Evolutionary conservation across 1,284 basidiomycete genomes (phyloP), one percentile per base, ranked within the genome.

Genomic region (Cystobasidium sp.): DNA sequence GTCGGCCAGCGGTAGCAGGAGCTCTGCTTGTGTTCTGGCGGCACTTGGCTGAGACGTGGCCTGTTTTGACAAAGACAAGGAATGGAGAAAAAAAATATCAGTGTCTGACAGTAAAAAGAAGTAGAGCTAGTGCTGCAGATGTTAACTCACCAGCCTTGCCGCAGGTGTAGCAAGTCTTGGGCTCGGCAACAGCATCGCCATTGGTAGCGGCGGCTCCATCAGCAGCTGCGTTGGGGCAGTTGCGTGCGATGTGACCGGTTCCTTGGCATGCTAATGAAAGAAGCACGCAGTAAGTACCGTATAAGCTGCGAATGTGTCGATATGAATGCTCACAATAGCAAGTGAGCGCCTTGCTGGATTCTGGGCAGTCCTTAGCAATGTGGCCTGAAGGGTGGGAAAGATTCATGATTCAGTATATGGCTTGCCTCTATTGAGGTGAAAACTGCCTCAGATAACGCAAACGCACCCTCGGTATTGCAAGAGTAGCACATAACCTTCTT

Each of bases 151-250:
- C 64, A 18, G 64, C 8, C 64, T 64, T 64, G 58, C 69, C 61
- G 61, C 69, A 71, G 41, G 69, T 71, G 52, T 71, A 71, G 69
- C 69, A 71, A 37, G 61, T 31, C 69, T 71, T 62, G 8, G 46
- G n/a, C 12, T 59, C 31, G 1, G 69, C 64, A 31, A 20, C 20
- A 18, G 31, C 51, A n/a, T 46, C 59, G 44, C 59, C 69, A 47
- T 58, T 44, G 12, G 18, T n/a, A 31, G 41, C 69, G 24, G 43
- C 20, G 20, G 53, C 46, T 7, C 43, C 55, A 16, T 51, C 58
- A 53, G 69, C 49, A 20, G 49, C 41, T 6, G 59, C 51, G 20
- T 52, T 70, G 14, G 69, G 69, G 61, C 69, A 71, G 49, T 71
- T 71, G 7, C 69, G 58, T 20, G 69, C 69, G 24, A 71, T 62